phyloP scores from a whole-genome alignment of 768 basidiomycete species.

The Rhodotorula babjevae region DNA sequence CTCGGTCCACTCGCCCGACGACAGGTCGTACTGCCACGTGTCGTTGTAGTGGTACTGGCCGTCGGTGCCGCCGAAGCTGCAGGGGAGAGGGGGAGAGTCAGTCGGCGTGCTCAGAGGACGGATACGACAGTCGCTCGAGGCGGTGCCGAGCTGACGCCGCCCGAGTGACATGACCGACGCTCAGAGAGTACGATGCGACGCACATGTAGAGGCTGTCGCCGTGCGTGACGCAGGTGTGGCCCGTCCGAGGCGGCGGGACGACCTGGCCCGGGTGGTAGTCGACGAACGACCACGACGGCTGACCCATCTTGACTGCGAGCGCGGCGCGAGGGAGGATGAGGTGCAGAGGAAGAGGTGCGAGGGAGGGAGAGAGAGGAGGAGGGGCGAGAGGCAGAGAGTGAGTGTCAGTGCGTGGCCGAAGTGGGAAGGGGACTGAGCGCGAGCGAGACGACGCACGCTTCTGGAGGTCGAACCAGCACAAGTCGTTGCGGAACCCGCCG shows the following conservation, averaged over 20 bases:
- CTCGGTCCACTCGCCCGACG: conserved; percentile 78
- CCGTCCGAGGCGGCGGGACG: conserved; percentile 74
- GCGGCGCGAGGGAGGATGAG: not conserved
- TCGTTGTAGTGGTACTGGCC: conserved; percentile 99
- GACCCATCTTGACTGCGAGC: conserved; percentile 67
- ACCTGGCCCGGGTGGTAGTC: conserved; percentile 54
- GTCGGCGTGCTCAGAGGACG: no score
- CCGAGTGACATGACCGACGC: not conserved
- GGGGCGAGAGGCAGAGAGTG: no score
- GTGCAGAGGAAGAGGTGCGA: not conserved
- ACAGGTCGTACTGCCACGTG: conserved; percentile 88
- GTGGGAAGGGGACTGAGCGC: not conserved
- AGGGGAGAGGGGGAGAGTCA: not conserved
- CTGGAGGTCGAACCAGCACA: conserved; percentile 94
- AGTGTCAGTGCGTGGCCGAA: not conserved
- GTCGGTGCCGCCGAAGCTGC: conserved; percentile 95
- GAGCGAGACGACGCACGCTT: conserved; percentile 60
- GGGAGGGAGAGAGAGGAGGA: not conserved
- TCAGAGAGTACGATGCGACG: conserved; percentile 44
- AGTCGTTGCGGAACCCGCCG: conserved; percentile 71
- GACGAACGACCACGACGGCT: conserved; percentile 71
- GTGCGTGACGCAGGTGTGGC: conserved; percentile 79
- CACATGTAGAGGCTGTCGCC: conserved; percentile 81
- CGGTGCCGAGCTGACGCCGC: no score
- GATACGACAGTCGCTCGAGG: no score